Base-by-base conservation (phyloP, 1,284 basidiomycete genomes). In the Volvariella surrecta region DNA sequence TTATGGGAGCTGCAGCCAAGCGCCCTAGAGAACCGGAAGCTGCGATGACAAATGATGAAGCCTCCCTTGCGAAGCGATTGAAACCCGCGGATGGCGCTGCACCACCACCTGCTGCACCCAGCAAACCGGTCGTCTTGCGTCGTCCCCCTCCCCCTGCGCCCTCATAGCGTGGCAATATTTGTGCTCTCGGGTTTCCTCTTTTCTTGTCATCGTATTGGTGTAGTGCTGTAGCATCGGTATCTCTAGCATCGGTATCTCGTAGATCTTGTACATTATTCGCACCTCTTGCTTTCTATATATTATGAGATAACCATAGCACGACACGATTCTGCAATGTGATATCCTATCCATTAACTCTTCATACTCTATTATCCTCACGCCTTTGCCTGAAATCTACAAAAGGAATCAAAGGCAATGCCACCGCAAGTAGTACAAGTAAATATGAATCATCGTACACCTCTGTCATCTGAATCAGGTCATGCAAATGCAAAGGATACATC, bases 1-100 rank as follows among this genome's bases (percentile, higher is more conserved):
- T 85, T 41, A 72, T 77, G 53, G 82, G 82, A 15, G 82, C 80
- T 9, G 79, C 81, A 10, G 63, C 54, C 16, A 88, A 88, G 53
- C 74, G 84, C 16, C 71, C 74, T 32, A 69, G 82, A 16, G 84
- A 85, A 43, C 76, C 81, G 32, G 69, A 56, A 3, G 61, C 68
- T 17, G 49, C 58, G 1, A 34, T 66, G 1, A 48, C 59, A 0
- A 79, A 79, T 24, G 77, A 79, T 37, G 8, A 34, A 1, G 34
- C 13, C 50, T 76, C 82, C 3, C 63, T 86, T 15, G 80, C 75
- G 0, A 88, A 88, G 54, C 73, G 84, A 31, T 50, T 85, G 47
- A 87, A 84, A 57, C 76, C 80, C 39, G 72, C 73, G 32, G 59
- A 60, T 20, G 51, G 50, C n/a, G 18, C 43, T 4, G 24, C 32